A percentile compares a stretch with the other conserved stretches of the same genome.
Evolutionary conservation across 305 asterid genomes (phyloP).

Genomic region (Ilex paraguariensis): DNA sequence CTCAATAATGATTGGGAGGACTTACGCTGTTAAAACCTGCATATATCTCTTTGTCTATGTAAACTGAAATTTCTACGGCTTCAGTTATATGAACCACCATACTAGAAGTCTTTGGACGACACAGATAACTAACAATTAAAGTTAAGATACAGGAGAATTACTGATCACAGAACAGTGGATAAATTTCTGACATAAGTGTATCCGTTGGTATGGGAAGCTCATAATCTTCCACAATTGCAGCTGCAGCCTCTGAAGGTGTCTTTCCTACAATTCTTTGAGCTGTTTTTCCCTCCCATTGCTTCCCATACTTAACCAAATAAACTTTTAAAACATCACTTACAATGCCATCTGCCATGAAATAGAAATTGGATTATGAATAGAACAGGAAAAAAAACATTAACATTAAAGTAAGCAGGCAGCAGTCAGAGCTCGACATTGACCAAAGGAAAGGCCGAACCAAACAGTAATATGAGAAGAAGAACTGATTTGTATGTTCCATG

Average conservation of each 20-base stretch:
- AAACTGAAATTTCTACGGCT: no score
- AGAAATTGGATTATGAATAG: slow-evolving; percentile 2
- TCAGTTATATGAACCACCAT: no score
- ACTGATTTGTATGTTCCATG: background rate
- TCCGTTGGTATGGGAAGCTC: slow-evolving; percentile 60
- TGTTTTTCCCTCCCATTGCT: slow-evolving; percentile 74
- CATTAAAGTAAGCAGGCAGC: background rate
- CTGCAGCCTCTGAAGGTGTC: slow-evolving; percentile 82
- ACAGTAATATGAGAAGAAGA: background rate
- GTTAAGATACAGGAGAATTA: slow-evolving; percentile 22
- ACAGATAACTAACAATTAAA: background rate
- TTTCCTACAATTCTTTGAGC: slow-evolving; percentile 58
- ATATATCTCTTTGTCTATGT: no score
- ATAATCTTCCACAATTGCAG: slow-evolving; percentile 72
- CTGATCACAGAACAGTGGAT: slow-evolving; percentile 56
- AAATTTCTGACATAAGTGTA: slow-evolving; percentile 57
- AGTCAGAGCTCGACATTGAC: background rate
- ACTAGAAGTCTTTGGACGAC: no score
- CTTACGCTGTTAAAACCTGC: no score
- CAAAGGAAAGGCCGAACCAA: background rate
- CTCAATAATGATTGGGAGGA: no score
- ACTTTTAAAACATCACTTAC: slow-evolving; percentile 55
- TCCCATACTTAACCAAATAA: slow-evolving; percentile 68
- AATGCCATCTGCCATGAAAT: slow-evolving; percentile 55
- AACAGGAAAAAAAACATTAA: slow-evolving; percentile 8